Conservation (phyloP, 768 basidiomycete species). For the Tricholomella constricta region DNA sequence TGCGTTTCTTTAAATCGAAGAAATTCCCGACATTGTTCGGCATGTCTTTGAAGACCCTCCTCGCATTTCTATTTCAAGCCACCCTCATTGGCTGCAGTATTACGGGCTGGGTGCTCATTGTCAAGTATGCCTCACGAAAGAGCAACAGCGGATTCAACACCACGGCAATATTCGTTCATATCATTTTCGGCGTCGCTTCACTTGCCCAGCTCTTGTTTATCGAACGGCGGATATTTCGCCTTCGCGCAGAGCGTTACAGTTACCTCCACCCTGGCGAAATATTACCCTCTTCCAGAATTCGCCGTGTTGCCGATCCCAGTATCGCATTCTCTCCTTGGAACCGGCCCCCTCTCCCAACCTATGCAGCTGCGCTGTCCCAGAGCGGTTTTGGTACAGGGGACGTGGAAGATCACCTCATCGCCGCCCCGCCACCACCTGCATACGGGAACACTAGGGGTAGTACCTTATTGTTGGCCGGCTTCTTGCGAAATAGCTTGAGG, state of each 20-base stretch:
- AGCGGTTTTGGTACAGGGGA: slow-evolving; percentile 74
- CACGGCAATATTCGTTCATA: slow-evolving; percentile 58
- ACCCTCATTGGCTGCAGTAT: slow-evolving; percentile 48
- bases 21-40: slow-evolving; percentile 42
- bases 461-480: slow-evolving; percentile 58
- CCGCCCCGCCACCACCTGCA: slow-evolving; percentile 71
- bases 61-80: slow-evolving; percentile 42
- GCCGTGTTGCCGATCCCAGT: slow-evolving; percentile 24
- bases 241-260: slow-evolving; percentile 67
- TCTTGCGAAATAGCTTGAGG: slow-evolving; percentile 49
- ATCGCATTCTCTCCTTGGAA: slow-evolving; percentile 69
- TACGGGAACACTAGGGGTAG: slow-evolving; percentile 76
- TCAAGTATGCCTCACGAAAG: slow-evolving; percentile 19
- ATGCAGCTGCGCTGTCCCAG: slow-evolving; percentile 68
- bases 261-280: slow-evolving; percentile 61
- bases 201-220: slow-evolving; percentile 61
- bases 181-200: slow-evolving; percentile 54
- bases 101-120: slow-evolving; percentile 55
- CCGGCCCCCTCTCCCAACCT: slow-evolving; percentile 68
- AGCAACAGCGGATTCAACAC: slow-evolving; percentile 14
- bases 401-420: slow-evolving; percentile 71
- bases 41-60: slow-evolving; percentile 45
- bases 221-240: slow-evolving; percentile 62
- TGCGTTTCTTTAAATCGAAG: slow-evolving; percentile 42
- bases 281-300: slow-evolving; percentile 41